A percentile compares a stretch with the other conserved stretches of the same genome.
These are phyloP conservation scores for Erysimum pusillum DNA, from an alignment of 441 rosid genomes.

Conservation along the genomic window DNA sequence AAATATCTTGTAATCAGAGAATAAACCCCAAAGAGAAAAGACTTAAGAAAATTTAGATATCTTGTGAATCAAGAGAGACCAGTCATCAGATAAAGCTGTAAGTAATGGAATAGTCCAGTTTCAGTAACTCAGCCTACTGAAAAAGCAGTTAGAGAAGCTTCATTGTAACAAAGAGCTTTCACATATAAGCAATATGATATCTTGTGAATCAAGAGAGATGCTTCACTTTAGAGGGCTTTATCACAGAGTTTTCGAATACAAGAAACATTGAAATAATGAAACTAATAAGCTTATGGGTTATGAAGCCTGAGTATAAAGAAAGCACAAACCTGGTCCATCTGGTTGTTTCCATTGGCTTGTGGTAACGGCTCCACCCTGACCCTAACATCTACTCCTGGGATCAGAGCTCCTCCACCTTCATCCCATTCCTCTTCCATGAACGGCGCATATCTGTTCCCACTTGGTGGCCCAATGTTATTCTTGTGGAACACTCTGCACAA, in stretches of 20 bases:
- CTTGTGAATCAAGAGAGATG: constrained; percentile 28
- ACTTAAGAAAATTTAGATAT: constrained; percentile 6
- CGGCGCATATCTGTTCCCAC: constrained; percentile 88
- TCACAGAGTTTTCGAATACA: constrained; percentile 14
- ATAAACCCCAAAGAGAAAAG: constrained; percentile 3
- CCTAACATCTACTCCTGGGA: constrained; percentile 71
- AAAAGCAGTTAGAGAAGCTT: constrained; percentile 20
- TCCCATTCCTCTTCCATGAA: constrained; percentile 94
- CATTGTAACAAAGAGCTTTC: background rate
- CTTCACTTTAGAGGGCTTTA: constrained; percentile 7
- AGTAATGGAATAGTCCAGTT: constrained; percentile 15
- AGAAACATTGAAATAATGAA: background rate
- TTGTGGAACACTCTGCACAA: constrained; percentile 91
- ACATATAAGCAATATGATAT: background rate
- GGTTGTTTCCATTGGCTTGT: constrained; percentile 37
- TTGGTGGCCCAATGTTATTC: constrained; percentile 92
- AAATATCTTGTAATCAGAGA: background rate
- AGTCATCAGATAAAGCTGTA: background rate
- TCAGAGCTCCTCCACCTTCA: constrained; percentile 59
- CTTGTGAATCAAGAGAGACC: constrained; percentile 4
- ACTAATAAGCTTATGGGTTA: constrained; percentile 16
- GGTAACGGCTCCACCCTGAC: constrained; percentile 52
- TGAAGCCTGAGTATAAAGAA: constrained; percentile 11
- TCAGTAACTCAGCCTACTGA: constrained; percentile 30
- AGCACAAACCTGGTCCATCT: constrained; percentile 60